Evolutionary conservation across 192 early-diverging fungal species (phyloP).

Genomic region (Backusella westeae): DNA sequence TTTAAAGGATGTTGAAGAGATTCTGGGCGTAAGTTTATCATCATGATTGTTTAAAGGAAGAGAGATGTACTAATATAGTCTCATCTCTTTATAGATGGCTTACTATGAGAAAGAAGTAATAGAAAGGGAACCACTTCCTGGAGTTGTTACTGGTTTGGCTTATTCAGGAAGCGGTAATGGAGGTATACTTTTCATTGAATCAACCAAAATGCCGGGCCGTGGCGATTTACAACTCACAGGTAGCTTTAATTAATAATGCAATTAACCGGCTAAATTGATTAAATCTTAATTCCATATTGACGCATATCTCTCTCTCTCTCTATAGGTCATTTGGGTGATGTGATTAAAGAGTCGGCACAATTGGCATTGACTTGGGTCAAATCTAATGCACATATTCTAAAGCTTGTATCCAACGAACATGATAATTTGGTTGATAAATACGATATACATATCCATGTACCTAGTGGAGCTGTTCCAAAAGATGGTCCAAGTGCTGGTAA

Average conservation of each 20-base stretch:
- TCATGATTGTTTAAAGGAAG: neutral
- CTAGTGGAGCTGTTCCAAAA: conserved; percentile 77
- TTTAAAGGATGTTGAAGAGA: conserved; percentile 53
- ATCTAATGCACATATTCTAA: conserved; percentile 56
- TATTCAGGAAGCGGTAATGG: conserved; percentile 73
- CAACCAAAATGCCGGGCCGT: conserved; percentile 70
- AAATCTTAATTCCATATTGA: neutral
- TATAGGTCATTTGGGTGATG: conserved; percentile 70
- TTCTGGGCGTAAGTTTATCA: conserved; percentile 56
- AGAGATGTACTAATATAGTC: neutral
- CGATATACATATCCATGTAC: conserved; percentile 85
- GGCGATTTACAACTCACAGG: conserved; percentile 69
- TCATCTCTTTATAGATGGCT: conserved; percentile 32
- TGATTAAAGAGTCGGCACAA: conserved; percentile 82
- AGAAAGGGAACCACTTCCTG: conserved; percentile 57
- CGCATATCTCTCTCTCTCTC: neutral
- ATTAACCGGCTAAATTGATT: neutral
- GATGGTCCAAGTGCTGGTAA: conserved; percentile 72
- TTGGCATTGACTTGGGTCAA: conserved; percentile 77
- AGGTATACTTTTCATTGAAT: conserved; percentile 79
- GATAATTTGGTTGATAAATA: conserved; percentile 44
- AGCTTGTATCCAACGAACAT: conserved; percentile 39
- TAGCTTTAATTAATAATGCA: neutral
- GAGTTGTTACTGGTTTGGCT: conserved; percentile 81
- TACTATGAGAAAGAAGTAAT: conserved; percentile 59